phyloP scores from a whole-genome alignment of 148 eudicot genomes.

The Fagopyrum tataricum region DNA sequence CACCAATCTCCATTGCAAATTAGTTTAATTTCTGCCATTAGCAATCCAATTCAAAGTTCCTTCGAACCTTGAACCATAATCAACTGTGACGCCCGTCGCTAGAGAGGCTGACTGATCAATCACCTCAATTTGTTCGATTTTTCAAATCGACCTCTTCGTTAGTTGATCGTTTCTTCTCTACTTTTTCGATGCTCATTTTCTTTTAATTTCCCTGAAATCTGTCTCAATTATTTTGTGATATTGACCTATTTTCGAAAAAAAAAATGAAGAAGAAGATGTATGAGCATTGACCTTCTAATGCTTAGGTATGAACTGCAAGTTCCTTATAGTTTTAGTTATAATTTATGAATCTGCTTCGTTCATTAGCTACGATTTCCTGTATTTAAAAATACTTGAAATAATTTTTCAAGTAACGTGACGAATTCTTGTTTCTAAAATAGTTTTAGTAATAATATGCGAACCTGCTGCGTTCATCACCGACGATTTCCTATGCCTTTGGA shows the following conservation, averaged over 20 bases:
- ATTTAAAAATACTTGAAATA: too few species aligned
- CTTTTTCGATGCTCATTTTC: constrained; percentile 1
- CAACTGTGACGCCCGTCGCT: neutral
- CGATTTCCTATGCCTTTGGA: neutral
- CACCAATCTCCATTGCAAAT: constrained; percentile 2
- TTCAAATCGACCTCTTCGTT: neutral
- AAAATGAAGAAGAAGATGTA: neutral
- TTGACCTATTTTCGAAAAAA: neutral
- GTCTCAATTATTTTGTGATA: neutral
- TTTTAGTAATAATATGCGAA: neutral
- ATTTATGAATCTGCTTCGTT: neutral
- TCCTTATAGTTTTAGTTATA: neutral
- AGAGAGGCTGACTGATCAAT: neutral
- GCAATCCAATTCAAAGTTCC: neutral
- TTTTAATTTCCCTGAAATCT: neutral
- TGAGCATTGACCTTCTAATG: neutral
- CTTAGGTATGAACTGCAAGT: neutral
- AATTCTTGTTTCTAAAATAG: too few species aligned
- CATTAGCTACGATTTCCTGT: too few species aligned
- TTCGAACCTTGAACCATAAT: neutral
- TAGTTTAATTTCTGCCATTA: neutral
- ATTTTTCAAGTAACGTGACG: too few species aligned
- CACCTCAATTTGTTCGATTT: neutral
- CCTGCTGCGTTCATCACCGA: neutral
- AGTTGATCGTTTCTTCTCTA: neutral